Percentiles rank a stretch among this genome's conserved stretches.
These are phyloP conservation scores for Ogataea trehaloabstinens DNA, from an alignment of 805 yeast species.

Conservation along the genomic window DNA sequence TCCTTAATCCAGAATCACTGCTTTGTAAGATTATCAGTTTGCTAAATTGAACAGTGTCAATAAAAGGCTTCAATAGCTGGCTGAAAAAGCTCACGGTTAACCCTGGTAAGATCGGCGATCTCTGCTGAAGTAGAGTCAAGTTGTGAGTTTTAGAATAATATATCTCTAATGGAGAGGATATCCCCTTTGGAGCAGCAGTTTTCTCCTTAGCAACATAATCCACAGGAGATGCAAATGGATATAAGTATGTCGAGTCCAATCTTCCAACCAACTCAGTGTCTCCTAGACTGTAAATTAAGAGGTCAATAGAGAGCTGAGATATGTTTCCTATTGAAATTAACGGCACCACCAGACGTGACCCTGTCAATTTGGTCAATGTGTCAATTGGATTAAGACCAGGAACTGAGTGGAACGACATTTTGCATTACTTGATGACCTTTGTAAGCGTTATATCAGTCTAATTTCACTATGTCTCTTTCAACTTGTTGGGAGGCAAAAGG, in stretches of 20 bases:
- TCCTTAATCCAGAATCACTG: constrained; percentile 56
- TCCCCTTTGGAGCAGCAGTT: constrained; percentile 7
- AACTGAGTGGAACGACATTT: constrained; percentile 29
- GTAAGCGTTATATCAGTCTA: too few relatives aligned
- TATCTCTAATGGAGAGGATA: constrained; percentile 60
- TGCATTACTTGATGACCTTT: too few relatives aligned
- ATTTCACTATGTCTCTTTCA: too few relatives aligned
- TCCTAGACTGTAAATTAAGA: constrained; percentile 60
- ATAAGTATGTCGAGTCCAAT: constrained; percentile 59
- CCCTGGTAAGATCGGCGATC: constrained; percentile 81
- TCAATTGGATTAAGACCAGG: constrained; percentile 22
- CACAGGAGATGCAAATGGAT: constrained; percentile 82
- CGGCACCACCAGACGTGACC: constrained; percentile 63
- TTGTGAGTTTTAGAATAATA: constrained; percentile 42
- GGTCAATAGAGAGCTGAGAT: constrained; percentile 78
- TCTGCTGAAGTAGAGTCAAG: constrained; percentile 67
- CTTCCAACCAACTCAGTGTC: constrained; percentile 50
- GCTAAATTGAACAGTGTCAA: constrained; percentile 38
- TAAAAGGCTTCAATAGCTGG: constrained; percentile 50
- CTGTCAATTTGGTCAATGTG: constrained; percentile 20
- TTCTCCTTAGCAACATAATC: constrained; percentile 41
- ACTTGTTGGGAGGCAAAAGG: too few relatives aligned
- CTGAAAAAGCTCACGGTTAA: constrained; percentile 47
- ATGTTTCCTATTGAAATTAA: constrained; percentile 85
- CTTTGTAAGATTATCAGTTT: constrained; percentile 65